Percentiles rank a stretch among this genome's conserved stretches.
These are phyloP conservation scores for Clavispora phyllophila DNA, from an alignment of 805 yeast genomes.

Conservation along the genomic window DNA sequence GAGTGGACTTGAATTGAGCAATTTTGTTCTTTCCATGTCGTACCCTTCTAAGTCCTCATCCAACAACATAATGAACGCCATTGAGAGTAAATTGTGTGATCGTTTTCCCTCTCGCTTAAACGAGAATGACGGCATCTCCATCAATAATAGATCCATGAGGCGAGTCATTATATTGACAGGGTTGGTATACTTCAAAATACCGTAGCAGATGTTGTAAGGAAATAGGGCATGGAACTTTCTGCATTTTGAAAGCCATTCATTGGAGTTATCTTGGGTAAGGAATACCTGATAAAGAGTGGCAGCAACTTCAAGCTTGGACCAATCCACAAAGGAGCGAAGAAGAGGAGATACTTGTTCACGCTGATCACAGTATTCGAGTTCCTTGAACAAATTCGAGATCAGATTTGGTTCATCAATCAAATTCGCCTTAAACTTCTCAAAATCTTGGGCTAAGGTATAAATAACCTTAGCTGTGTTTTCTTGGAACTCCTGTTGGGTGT, in stretches of 20 bases:
- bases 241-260: conserved; percentile 67
- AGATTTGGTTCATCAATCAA: conserved; percentile 50
- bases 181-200: conserved; percentile 76
- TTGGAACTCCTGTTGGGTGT: conserved; percentile 69
- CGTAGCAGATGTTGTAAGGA: conserved; percentile 76
- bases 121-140: conserved; percentile 28
- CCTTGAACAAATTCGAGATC: conserved; percentile 55
- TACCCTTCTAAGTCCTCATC: conserved; percentile 68
- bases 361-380: conserved; percentile 50
- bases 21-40: conserved; percentile 44
- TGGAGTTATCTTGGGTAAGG: conserved; percentile 75
- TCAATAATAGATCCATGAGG: conserved; percentile 75
- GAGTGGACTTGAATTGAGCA: conserved; percentile 37
- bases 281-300: conserved; percentile 78
- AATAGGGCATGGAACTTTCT: conserved; percentile 68
- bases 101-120: conserved; percentile 16
- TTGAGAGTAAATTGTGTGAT: conserved; percentile 51
- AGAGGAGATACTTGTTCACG: conserved; percentile 62
- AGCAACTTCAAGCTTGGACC: conserved; percentile 80
- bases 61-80: conserved; percentile 64
- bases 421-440: conserved; percentile 54
- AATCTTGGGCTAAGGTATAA: conserved; percentile 46
- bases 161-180: conserved; percentile 81
- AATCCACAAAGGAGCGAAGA: conserved; percentile 64
- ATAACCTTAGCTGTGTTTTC: conserved; percentile 59